Percentiles rank a stretch among this genome's conserved stretches.
phyloP scores from a whole-genome alignment of 108 stramenopile species.

The Licmophora abbreviata region DNA sequence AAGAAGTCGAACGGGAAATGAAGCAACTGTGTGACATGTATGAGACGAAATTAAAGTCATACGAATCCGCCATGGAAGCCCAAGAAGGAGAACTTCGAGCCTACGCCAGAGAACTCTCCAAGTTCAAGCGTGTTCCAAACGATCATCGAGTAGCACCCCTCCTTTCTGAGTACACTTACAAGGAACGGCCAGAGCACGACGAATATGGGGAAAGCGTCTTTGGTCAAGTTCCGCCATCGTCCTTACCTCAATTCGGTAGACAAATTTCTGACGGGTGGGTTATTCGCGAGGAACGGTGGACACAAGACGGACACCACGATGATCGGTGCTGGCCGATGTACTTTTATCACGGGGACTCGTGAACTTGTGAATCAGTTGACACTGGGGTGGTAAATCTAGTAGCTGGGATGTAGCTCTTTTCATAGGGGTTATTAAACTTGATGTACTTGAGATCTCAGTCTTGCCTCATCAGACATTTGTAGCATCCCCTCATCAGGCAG shows the following conservation, averaged over 20 bases:
- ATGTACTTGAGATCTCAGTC: too few relatives aligned
- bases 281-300: background rate
- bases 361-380: background rate
- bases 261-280: slow-evolving; percentile 8
- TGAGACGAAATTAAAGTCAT: slow-evolving; percentile 2
- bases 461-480: too few relatives aligned
- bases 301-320: background rate
- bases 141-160: slow-evolving; percentile 1
- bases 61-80: slow-evolving; percentile 3
- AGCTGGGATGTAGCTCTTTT: too few relatives aligned
- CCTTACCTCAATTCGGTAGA: slow-evolving; percentile 7
- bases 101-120: slow-evolving; percentile 3
- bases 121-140: slow-evolving; percentile 11
- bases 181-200: slow-evolving; percentile 4
- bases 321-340: slow-evolving; percentile 9
- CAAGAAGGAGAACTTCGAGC: slow-evolving; percentile 7
- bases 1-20: slow-evolving; percentile 2
- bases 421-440: too few relatives aligned
- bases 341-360: slow-evolving; percentile 5
- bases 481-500: too few relatives aligned
- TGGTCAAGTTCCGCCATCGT: slow-evolving; percentile 6
- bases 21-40: slow-evolving; percentile 2
- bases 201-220: slow-evolving; percentile 8
- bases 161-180: slow-evolving; percentile 6
- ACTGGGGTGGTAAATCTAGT: too few relatives aligned